Evolutionary conservation across 192 early-diverging fungal genomes (phyloP).

Genomic region (Linnemannia zychae): DNA sequence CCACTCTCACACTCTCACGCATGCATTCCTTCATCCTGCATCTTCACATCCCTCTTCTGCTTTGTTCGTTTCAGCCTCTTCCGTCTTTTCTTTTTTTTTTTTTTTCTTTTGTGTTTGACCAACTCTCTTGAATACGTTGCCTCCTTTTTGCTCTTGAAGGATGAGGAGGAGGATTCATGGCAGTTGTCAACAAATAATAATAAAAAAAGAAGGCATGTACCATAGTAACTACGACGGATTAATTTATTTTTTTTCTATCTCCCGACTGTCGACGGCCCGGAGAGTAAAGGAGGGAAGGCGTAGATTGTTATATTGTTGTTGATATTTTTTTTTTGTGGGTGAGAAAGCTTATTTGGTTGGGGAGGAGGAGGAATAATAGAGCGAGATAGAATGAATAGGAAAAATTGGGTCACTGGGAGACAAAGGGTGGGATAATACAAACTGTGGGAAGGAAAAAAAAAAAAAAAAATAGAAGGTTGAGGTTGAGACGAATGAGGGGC

Average conservation of each 20-base stretch:
- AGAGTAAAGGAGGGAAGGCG: too few species aligned
- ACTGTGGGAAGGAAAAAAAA: not conserved
- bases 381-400: not conserved
- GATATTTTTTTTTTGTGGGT: not conserved
- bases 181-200: not conserved
- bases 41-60: not conserved
- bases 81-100: not conserved
- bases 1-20: too few species aligned
- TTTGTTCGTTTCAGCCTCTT: not conserved
- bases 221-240: too few species aligned
- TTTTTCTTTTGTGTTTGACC: not conserved
- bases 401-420: not conserved
- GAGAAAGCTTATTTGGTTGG: constrained; percentile 3
- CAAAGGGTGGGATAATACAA: not conserved
- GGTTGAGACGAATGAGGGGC: not conserved
- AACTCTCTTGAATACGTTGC: not conserved
- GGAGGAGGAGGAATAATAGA: not conserved
- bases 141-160: not conserved
- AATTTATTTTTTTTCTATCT: too few species aligned
- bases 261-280: too few species aligned
- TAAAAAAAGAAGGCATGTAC: constrained; percentile 1
- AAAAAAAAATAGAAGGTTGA: too few species aligned
- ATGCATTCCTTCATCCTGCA: not conserved
- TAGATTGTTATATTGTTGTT: not conserved
- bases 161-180: not conserved